Conservation (phyloP, 768 basidiomycete species). For the Cyclocybe aegerita region DNA sequence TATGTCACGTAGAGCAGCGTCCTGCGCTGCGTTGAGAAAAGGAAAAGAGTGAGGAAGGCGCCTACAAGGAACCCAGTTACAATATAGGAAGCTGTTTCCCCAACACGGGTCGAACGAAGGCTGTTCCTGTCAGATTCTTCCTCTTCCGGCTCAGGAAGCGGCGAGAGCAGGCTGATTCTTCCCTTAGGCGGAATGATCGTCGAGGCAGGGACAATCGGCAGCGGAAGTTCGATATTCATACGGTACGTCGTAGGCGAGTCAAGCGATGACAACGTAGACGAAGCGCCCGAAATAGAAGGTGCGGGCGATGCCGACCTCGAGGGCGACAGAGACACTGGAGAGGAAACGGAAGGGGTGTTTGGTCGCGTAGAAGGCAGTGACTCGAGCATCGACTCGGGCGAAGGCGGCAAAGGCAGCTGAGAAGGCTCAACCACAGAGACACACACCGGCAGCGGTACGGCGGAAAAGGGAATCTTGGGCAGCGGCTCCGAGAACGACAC, state of each 20-base stretch:
- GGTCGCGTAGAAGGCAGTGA: slow-evolving; percentile 2
- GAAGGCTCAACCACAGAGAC: slow-evolving; percentile 3
- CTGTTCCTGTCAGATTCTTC: slow-evolving; percentile 9
- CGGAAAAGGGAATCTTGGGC: slow-evolving; percentile 4
- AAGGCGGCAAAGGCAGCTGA: slow-evolving; percentile 17
- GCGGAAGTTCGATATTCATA: slow-evolving; percentile 1
- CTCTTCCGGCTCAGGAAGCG: slow-evolving; percentile 5
- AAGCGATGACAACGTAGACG: not conserved
- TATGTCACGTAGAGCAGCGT: slow-evolving; percentile 31
- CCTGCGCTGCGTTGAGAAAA: slow-evolving; percentile 32
- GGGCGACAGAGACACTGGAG: slow-evolving; percentile 1
- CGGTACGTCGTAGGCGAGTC: not conserved
- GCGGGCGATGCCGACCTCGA: slow-evolving; percentile 7
- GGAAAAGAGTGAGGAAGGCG: slow-evolving; percentile 30
- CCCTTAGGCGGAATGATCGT: slow-evolving; percentile 16
- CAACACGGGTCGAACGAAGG: slow-evolving; percentile 18
- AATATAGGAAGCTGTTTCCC: slow-evolving; percentile 36
- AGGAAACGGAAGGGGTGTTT: slow-evolving; percentile 1
- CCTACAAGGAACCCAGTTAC: slow-evolving; percentile 54
- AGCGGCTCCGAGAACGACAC: slow-evolving; percentile 23
- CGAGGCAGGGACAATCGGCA: slow-evolving; percentile 1
- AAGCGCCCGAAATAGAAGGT: not conserved
- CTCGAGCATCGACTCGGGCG: slow-evolving; percentile 10
- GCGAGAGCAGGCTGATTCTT: slow-evolving; percentile 13
- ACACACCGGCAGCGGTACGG: not conserved